Percentiles rank a stretch among this genome's conserved stretches.
Conservation (phyloP, 305 asterid genomes). For the Solanum hybrid region DNA sequence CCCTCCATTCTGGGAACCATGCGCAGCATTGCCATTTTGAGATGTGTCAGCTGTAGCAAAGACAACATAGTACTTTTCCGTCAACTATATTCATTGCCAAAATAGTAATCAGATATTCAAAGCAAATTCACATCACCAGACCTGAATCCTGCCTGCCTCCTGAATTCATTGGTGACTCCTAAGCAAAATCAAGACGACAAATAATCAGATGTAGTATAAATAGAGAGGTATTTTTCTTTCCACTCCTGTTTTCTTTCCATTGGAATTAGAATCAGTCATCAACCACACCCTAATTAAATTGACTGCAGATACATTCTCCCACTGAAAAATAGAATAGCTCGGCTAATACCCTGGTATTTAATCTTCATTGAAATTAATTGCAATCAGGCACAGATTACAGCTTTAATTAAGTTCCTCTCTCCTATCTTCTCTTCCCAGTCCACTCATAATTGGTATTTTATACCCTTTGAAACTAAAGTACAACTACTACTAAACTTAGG, state of each 20-base stretch:
- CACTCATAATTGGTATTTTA: not conserved
- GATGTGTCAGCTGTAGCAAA: conserved; percentile 51
- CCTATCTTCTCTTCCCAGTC: not conserved
- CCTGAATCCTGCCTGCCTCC: conserved; percentile 64
- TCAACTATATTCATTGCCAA: conserved; percentile 12
- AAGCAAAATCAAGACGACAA: conserved; percentile 9
- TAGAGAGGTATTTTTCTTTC: not conserved
- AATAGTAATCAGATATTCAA: conserved; percentile 1
- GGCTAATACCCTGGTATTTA: not conserved
- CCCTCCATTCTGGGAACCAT: conserved; percentile 69
- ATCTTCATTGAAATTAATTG: not conserved
- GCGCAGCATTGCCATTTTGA: conserved; percentile 55
- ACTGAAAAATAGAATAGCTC: not conserved
- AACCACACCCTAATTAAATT: not conserved
- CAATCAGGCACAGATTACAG: not conserved
- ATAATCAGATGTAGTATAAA: not conserved
- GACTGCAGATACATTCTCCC: not conserved
- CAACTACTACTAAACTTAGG: not conserved
- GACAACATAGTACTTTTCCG: not conserved
- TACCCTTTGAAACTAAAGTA: not conserved
- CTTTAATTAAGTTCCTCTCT: not conserved
- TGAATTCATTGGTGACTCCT: conserved; percentile 61
- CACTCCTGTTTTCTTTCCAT: not conserved
- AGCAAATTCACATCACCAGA: conserved; percentile 12
- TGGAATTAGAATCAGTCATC: not conserved